Evolutionary conservation across 805 yeast species (phyloP).

Genomic region (Candida quercuum): DNA sequence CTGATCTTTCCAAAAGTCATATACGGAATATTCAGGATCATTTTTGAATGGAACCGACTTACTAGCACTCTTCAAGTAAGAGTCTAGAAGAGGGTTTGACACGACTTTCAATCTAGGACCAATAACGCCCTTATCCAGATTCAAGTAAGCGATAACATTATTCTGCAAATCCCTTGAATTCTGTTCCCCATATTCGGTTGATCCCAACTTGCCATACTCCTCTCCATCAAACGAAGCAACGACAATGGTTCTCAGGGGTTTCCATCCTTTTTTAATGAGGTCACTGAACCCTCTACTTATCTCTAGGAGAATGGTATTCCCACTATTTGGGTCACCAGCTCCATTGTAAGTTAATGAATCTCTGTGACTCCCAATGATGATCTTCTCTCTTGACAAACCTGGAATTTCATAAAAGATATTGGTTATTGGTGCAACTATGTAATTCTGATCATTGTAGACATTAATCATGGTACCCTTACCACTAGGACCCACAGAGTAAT

Average conservation of each 20-base stretch:
- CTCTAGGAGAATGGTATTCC: slow-evolving; percentile 45
- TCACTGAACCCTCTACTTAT: slow-evolving; percentile 45
- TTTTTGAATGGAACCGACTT: slow-evolving; percentile 38
- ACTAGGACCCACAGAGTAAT: slow-evolving; percentile 45
- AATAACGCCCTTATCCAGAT: slow-evolving; percentile 42
- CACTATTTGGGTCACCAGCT: slow-evolving; percentile 46
- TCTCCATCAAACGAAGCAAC: slow-evolving; percentile 83
- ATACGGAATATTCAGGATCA: slow-evolving; percentile 33
- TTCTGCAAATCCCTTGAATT: slow-evolving; percentile 38
- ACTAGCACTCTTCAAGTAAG: slow-evolving; percentile 40
- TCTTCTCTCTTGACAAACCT: slow-evolving; percentile 50
- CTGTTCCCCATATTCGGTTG: slow-evolving; percentile 74
- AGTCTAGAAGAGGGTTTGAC: slow-evolving; percentile 53
- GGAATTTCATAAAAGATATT: slow-evolving; percentile 51
- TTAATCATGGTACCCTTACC: slow-evolving; percentile 22
- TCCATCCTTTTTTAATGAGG: slow-evolving; percentile 52
- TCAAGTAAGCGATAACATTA: slow-evolving; percentile 51
- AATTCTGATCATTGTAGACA: slow-evolving; percentile 37
- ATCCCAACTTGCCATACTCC: slow-evolving; percentile 67
- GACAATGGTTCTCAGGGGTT: slow-evolving; percentile 63
- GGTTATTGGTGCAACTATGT: slow-evolving; percentile 37
- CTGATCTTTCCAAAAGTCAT: slow-evolving; percentile 40
- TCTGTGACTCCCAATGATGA: slow-evolving; percentile 51
- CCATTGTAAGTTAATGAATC: slow-evolving; percentile 48
- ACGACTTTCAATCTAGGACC: slow-evolving; percentile 45